phyloP scores from a whole-genome alignment of 441 rosid species.

The Cnidoscolus chayamansa region DNA sequence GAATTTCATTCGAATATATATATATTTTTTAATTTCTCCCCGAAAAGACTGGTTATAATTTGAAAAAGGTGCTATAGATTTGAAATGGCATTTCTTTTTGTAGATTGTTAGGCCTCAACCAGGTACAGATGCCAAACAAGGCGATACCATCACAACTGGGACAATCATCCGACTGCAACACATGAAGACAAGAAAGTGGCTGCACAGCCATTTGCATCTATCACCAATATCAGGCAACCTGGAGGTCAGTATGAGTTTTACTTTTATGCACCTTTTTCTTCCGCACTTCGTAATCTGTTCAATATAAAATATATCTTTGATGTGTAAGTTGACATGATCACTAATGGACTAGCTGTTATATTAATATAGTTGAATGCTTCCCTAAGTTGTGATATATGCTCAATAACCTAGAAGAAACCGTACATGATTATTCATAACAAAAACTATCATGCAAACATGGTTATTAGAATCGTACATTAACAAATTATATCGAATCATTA shows the following conservation, averaged over 20 bases:
- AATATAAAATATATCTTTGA: not conserved
- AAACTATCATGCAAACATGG: not conserved
- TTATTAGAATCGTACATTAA: too few relatives aligned
- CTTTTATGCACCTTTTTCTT: too few relatives aligned
- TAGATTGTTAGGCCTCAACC: slow-evolving; percentile 74
- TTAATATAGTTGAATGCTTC: not conserved
- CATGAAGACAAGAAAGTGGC: slow-evolving; percentile 90
- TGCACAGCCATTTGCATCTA: slow-evolving; percentile 91
- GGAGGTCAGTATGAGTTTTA: slow-evolving; percentile 52
- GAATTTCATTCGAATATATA: too few relatives aligned
- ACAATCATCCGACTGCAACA: slow-evolving; percentile 77
- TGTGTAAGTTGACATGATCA: not conserved
- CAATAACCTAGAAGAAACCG: not conserved
- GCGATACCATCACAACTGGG: slow-evolving; percentile 63
- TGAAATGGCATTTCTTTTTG: slow-evolving; percentile 10
- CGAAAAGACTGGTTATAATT: not conserved
- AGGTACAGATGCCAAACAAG: slow-evolving; percentile 70
- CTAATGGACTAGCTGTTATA: too few relatives aligned
- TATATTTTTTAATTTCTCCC: too few relatives aligned
- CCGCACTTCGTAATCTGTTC: not conserved
- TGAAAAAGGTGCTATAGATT: not conserved
- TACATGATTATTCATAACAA: not conserved
- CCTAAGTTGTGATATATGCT: not conserved
- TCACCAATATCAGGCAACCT: slow-evolving; percentile 93
- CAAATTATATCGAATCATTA: too few relatives aligned